Percentiles rank a stretch among this genome's conserved stretches.
Evolutionary conservation across 2,329 filamentous ascomycete species (phyloP).

Genomic region (Aspergillus sp.): DNA sequence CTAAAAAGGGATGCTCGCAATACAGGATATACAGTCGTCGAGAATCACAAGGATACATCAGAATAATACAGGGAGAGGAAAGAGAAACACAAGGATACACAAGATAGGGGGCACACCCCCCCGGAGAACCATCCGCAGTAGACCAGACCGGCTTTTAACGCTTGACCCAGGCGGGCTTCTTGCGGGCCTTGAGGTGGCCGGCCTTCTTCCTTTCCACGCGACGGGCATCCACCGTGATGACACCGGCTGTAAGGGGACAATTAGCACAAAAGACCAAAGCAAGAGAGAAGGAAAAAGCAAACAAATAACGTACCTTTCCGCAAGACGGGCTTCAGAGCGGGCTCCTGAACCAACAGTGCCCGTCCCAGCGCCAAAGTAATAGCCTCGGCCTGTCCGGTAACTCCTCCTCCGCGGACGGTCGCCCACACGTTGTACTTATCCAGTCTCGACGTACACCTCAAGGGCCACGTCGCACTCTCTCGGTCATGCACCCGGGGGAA

Average conservation of each 20-base stretch:
- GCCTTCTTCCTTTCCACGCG: constrained; percentile 98
- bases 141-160: constrained; percentile 44
- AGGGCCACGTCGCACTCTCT: constrained; percentile 88
- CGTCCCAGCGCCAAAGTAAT: constrained; percentile 87
- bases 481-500: constrained; percentile 91
- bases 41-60: constrained; percentile 12
- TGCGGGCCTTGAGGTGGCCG: constrained; percentile 92
- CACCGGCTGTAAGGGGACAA: constrained; percentile 66
- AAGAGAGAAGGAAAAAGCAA: too few relatives aligned
- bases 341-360: constrained; percentile 86
- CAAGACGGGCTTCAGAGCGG: constrained; percentile 81
- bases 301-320: constrained; percentile 71
- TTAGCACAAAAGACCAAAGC: constrained; percentile 17
- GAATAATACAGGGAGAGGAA: constrained; percentile 21
- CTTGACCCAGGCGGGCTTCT: constrained; percentile 99
- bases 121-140: constrained; percentile 9
- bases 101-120: constrained; percentile 17
- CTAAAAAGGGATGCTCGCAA: constrained; percentile 12
- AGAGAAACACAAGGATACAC: constrained; percentile 18
- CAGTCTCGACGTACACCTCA: constrained; percentile 76
- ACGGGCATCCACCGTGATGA: constrained; percentile 85
- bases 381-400: constrained; percentile 93
- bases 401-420: constrained; percentile 78
- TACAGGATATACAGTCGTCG: constrained; percentile 19
- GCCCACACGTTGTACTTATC: constrained; percentile 99